phyloP scores from a whole-genome alignment of 768 basidiomycete species.

The Boletus pseudo-olivaceus region DNA sequence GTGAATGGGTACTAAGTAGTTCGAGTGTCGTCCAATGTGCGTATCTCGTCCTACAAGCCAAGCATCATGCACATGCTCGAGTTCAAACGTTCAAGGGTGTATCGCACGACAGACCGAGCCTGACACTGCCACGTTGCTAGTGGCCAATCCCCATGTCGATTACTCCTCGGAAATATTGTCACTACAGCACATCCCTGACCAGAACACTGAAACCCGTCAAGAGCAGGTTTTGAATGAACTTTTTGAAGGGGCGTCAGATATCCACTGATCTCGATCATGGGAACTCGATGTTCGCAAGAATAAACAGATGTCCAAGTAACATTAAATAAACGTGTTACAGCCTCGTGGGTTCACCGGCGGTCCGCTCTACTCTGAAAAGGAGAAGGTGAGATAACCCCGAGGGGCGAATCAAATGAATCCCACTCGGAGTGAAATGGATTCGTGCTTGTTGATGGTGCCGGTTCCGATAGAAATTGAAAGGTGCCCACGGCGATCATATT shows the following conservation, averaged over 20 bases:
- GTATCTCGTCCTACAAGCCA: too few relatives aligned
- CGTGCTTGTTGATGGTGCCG: constrained; percentile 24
- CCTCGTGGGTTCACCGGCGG: constrained; percentile 29
- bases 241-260: constrained; percentile 12
- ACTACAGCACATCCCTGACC: too few relatives aligned
- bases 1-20: too few relatives aligned
- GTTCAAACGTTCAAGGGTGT: too few relatives aligned
- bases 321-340: constrained; percentile 34
- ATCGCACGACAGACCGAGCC: not conserved
- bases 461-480: constrained; percentile 32
- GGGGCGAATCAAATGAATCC: constrained; percentile 30
- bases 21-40: too few relatives aligned
- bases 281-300: constrained; percentile 12
- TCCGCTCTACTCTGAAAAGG: constrained; percentile 14
- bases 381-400: constrained; percentile 29
- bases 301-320: constrained; percentile 18
- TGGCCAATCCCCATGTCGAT: too few relatives aligned
- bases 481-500: constrained; percentile 29
- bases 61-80: too few relatives aligned
- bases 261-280: constrained; percentile 26
- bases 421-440: constrained; percentile 20
- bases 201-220: constrained; percentile 1
- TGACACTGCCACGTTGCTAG: constrained; percentile 11
- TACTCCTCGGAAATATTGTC: constrained; percentile 15
- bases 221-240: not conserved